A percentile compares a stretch with the other conserved stretches of the same genome.
Evolutionary conservation across 306 rosid species (phyloP).

Genomic region (Mimosa pudica): DNA sequence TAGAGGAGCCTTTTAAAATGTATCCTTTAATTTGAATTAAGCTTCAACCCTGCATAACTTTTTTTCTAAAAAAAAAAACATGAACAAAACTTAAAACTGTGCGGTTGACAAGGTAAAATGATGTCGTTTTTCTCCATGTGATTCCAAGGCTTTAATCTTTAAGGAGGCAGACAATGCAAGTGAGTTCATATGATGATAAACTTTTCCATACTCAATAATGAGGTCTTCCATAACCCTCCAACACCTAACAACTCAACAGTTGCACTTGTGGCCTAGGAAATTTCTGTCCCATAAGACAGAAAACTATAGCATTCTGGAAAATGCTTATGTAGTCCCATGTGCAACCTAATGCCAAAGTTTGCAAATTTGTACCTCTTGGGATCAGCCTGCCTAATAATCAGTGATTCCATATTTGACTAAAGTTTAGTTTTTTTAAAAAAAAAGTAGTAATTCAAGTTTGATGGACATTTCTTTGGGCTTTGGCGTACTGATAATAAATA

Average conservation of each 20-base stretch:
- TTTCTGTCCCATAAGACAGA: not conserved
- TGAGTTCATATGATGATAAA: conserved; percentile 13
- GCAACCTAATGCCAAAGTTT: conserved; percentile 25
- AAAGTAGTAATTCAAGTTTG: conserved; percentile 24
- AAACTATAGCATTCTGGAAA: conserved; percentile 5
- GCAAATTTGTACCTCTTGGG: conserved; percentile 31
- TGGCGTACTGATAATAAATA: not conserved
- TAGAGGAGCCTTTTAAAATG: too few species aligned
- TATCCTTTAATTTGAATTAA: too few species aligned
- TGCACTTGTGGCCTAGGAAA: conserved; percentile 5
- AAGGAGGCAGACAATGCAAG: conserved; percentile 43
- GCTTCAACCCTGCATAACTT: too few species aligned
- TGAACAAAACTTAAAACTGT: conserved; percentile 10
- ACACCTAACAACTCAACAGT: conserved; percentile 21
- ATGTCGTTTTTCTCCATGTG: conserved; percentile 31
- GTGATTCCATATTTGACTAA: conserved; percentile 32
- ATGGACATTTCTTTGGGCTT: conserved; percentile 4
- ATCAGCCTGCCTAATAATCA: conserved; percentile 35
- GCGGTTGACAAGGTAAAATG: conserved; percentile 2
- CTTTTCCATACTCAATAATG: conserved; percentile 47
- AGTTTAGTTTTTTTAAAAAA: not conserved
- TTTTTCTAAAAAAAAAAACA: not conserved
- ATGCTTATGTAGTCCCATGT: conserved; percentile 35
- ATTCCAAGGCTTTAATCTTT: conserved; percentile 29
- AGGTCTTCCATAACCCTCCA: conserved; percentile 18